phyloP scores from a whole-genome alignment of 2,329 filamentous ascomycete genomes.

The Thelonectria rubi region DNA sequence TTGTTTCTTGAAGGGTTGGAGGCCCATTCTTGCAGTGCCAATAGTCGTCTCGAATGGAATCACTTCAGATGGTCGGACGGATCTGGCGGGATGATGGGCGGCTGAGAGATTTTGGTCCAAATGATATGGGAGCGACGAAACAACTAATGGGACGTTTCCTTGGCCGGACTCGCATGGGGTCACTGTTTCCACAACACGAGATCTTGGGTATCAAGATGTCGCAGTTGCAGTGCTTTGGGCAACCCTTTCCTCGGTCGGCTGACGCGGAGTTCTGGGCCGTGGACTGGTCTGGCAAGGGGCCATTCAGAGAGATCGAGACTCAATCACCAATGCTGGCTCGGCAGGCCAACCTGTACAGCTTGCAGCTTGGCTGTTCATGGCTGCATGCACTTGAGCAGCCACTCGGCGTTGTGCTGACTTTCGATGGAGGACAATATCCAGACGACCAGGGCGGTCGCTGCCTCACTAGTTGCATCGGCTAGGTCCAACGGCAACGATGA shows the following conservation, averaged over 20 bases:
- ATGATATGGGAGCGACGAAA: not conserved
- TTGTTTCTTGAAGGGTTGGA: slow-evolving; percentile 1
- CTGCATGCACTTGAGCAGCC: slow-evolving; percentile 8
- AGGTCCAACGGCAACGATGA: not conserved
- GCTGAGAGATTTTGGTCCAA: slow-evolving; percentile 6
- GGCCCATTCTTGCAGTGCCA: not conserved
- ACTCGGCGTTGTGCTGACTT: slow-evolving; percentile 4
- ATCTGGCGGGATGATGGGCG: slow-evolving; percentile 7
- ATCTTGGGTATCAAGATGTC: slow-evolving; percentile 10
- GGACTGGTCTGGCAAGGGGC: slow-evolving; percentile 12
- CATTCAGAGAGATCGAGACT: slow-evolving; percentile 16
- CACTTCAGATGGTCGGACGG: not conserved
- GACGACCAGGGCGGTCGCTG: slow-evolving; percentile 14
- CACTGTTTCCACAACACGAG: slow-evolving; percentile 3
- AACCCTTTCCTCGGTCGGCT: slow-evolving; percentile 7
- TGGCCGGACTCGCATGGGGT: slow-evolving; percentile 1
- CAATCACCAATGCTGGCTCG: slow-evolving; percentile 10
- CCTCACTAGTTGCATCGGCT: not conserved
- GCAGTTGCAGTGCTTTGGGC: slow-evolving; percentile 1
- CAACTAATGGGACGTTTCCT: slow-evolving; percentile 1
- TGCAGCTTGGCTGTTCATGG: slow-evolving; percentile 13
- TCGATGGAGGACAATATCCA: slow-evolving; percentile 7
- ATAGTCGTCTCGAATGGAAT: not conserved
- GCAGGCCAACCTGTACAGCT: slow-evolving; percentile 12
- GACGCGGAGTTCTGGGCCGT: slow-evolving; percentile 4